Evolutionary conservation across 169 alveolate genomes (phyloP).

Genomic region (Eimeria tenella): DNA sequence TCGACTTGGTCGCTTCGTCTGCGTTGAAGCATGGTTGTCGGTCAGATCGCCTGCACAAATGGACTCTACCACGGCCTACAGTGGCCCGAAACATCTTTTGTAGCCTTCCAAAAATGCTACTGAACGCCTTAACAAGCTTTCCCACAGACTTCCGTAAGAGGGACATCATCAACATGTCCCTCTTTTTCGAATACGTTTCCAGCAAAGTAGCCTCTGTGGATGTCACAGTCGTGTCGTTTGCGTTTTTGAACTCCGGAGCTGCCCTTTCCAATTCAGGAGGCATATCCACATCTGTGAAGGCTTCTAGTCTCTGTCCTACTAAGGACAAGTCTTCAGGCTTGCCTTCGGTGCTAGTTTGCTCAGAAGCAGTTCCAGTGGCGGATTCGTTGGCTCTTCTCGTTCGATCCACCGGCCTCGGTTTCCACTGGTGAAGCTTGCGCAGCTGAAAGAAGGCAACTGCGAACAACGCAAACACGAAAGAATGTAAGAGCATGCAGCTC

Average conservation of each 20-base stretch:
- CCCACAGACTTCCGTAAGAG: constrained; percentile 33
- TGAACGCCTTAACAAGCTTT: constrained; percentile 38
- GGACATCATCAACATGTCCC: constrained; percentile 57
- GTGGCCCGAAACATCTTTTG: constrained; percentile 41
- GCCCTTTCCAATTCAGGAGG: constrained; percentile 49
- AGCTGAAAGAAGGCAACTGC: constrained; percentile 52
- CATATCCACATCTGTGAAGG: constrained; percentile 30
- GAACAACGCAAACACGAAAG: not conserved
- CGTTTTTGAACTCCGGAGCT: constrained; percentile 25
- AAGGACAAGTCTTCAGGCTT: constrained; percentile 23
- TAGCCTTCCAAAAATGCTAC: constrained; percentile 53
- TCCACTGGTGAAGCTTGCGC: constrained; percentile 66
- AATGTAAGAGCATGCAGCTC: not conserved
- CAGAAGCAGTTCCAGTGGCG: not conserved
- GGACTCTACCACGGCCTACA: constrained; percentile 43
- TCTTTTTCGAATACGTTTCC: constrained; percentile 41
- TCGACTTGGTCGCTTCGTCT: constrained; percentile 40
- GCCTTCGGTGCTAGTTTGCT: not conserved
- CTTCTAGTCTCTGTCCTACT: constrained; percentile 38
- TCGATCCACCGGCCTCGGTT: not conserved
- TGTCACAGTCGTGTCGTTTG: constrained; percentile 33
- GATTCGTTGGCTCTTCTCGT: not conserved
- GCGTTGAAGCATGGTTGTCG: constrained; percentile 35
- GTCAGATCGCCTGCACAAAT: constrained; percentile 27
- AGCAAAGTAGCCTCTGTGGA: constrained; percentile 15